Evolutionary conservation across 1,139 yeast species (phyloP).

Genomic region (Magnusiomyces paraingens): DNA sequence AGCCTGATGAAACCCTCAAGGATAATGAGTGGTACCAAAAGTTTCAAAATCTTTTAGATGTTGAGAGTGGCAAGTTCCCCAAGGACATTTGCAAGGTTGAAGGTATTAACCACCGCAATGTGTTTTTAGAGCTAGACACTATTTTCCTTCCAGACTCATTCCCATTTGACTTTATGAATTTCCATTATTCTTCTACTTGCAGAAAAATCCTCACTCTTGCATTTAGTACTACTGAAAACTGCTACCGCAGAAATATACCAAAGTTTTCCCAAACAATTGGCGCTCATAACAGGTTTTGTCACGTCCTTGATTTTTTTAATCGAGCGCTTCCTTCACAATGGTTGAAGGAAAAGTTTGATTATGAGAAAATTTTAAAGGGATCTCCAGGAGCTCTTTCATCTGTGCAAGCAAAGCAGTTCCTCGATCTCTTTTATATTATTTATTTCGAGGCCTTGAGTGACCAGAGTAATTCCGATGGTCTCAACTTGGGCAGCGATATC

Average conservation of each 20-base stretch:
- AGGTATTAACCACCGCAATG: background rate
- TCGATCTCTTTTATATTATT: background rate
- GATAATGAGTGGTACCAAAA: background rate
- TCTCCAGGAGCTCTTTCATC: background rate
- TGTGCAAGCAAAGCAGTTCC: background rate
- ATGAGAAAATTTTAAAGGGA: constrained; percentile 2
- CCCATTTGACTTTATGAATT: background rate
- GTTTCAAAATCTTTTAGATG: background rate
- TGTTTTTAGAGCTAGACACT: constrained; percentile 1
- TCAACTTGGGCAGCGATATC: background rate
- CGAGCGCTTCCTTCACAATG: background rate
- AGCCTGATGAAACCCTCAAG: background rate
- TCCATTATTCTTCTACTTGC: background rate
- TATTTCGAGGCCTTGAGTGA: background rate
- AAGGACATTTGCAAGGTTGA: background rate
- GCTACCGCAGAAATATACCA: background rate
- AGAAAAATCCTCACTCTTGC: background rate
- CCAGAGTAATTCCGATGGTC: too few species aligned
- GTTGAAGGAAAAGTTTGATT: constrained; percentile 1
- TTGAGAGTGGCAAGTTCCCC: background rate
- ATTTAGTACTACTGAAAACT: background rate
- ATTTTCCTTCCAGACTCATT: background rate
- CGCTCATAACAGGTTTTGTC: constrained; percentile 3
- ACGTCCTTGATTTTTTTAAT: constrained; percentile 2
- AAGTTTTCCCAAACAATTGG: background rate